Percentiles rank a stretch among this genome's conserved stretches.
Conservation (phyloP, 345 rosid genomes). For the Arabidopsis suecica region DNA sequence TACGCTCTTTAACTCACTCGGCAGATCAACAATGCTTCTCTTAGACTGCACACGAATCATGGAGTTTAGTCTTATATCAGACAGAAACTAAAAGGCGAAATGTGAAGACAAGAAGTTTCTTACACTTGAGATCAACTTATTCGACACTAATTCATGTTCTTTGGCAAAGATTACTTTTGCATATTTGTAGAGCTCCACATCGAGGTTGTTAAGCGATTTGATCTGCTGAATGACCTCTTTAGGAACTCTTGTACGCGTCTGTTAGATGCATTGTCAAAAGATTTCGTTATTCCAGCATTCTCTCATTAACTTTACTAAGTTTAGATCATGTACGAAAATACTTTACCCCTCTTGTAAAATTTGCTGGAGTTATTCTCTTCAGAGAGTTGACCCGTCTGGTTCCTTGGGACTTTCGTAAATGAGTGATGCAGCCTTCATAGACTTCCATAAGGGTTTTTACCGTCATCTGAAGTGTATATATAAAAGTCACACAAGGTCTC, state of each 20-base stretch:
- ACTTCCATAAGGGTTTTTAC: slow-evolving; percentile 66
- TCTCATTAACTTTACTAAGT: slow-evolving; percentile 1
- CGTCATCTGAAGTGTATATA: slow-evolving; percentile 61
- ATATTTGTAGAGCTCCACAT: slow-evolving; percentile 79
- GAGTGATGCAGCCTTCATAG: slow-evolving; percentile 73
- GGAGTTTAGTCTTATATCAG: not conserved
- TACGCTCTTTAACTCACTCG: slow-evolving; percentile 51
- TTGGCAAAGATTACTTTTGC: slow-evolving; percentile 71
- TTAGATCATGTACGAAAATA: not conserved
- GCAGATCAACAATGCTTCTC: slow-evolving; percentile 46
- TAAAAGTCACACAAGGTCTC: slow-evolving; percentile 16
- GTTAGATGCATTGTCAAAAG: slow-evolving; percentile 38
- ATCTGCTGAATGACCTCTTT: slow-evolving; percentile 62
- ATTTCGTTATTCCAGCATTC: slow-evolving; percentile 17
- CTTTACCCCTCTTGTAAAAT: slow-evolving; percentile 83
- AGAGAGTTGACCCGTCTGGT: slow-evolving; percentile 68
- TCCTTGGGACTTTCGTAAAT: slow-evolving; percentile 65
- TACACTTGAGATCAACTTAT: slow-evolving; percentile 39
- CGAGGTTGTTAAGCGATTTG: slow-evolving; percentile 79
- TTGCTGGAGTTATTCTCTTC: slow-evolving; percentile 82
- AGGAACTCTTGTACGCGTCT: slow-evolving; percentile 71
- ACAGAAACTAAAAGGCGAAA: not conserved
- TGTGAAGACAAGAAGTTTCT: slow-evolving; percentile 6
- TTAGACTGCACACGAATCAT: slow-evolving; percentile 18
- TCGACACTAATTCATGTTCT: slow-evolving; percentile 51